Conservation (phyloP, 495 filamentous ascomycete genomes). For the Letharia lupina region DNA sequence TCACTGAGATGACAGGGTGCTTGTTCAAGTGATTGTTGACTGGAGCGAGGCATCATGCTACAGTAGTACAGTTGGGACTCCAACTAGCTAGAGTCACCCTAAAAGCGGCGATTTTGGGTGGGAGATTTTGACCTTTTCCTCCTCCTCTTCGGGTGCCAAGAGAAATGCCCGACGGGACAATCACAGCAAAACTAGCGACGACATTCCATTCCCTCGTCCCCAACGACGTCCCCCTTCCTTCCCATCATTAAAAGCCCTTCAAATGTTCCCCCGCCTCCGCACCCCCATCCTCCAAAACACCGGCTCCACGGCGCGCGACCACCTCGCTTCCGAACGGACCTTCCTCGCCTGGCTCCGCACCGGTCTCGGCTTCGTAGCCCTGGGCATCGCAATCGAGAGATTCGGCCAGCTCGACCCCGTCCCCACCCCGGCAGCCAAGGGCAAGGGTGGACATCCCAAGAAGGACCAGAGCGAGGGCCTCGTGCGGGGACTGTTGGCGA, state of each 20-base stretch:
- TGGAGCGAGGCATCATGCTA: no score
- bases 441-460: not conserved
- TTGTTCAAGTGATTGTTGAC: no score
- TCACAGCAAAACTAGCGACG: no score
- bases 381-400: conserved; percentile 36
- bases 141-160: no score
- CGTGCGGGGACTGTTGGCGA: not conserved
- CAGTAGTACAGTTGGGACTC: no score
- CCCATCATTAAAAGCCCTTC: not conserved
- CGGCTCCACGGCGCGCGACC: conserved; percentile 39
- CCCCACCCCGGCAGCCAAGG: not conserved
- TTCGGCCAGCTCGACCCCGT: conserved; percentile 15
- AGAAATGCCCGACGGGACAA: no score
- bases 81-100: no score
- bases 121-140: no score
- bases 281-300: conserved; percentile 29
- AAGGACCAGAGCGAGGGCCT: not conserved
- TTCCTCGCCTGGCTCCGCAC: conserved; percentile 47
- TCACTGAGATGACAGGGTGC: no score
- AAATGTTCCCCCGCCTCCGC: conserved; percentile 15
- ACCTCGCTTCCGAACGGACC: conserved; percentile 48
- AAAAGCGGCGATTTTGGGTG: no score
- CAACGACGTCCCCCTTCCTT: not conserved
- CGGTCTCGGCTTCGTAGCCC: conserved; percentile 45
- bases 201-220: no score